Conservation (phyloP, 495 filamentous ascomycete genomes). For the Chaetomium fimeti region DNA sequence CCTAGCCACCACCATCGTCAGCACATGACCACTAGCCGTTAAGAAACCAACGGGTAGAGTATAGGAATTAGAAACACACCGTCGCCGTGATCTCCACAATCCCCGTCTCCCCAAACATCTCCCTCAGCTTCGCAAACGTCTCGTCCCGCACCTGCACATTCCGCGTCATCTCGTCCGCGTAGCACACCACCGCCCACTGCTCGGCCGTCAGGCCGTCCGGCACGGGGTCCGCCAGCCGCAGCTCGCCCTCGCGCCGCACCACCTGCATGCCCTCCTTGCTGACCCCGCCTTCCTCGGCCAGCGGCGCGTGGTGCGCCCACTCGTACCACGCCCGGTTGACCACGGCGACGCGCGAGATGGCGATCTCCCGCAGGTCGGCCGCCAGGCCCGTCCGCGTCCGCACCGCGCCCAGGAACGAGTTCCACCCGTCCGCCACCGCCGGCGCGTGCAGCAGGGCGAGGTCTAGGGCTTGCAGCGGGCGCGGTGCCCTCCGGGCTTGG, state of each 20-base stretch:
- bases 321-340: slow-evolving; percentile 75
- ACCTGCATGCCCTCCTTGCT: slow-evolving; percentile 48
- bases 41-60: not conserved
- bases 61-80: slow-evolving; percentile 38
- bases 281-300: slow-evolving; percentile 52
- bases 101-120: slow-evolving; percentile 62
- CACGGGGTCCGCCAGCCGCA: not conserved
- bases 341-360: slow-evolving; percentile 72
- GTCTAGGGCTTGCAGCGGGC: slow-evolving; percentile 67
- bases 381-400: slow-evolving; percentile 62
- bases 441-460: slow-evolving; percentile 71
- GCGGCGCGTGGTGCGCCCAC: slow-evolving; percentile 72
- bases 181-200: slow-evolving; percentile 65
- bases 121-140: slow-evolving; percentile 60
- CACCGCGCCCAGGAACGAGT: slow-evolving; percentile 72
- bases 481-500: slow-evolving; percentile 59
- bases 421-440: slow-evolving; percentile 74
- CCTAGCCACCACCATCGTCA: slow-evolving; percentile 25
- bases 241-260: slow-evolving; percentile 28
- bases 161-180: slow-evolving; percentile 74
- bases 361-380: slow-evolving; percentile 63
- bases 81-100: slow-evolving; percentile 77
- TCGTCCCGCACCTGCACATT: slow-evolving; percentile 60
- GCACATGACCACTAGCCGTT: not conserved
- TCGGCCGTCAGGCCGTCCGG: slow-evolving; percentile 46